Evolutionary conservation across 2,329 filamentous ascomycete genomes (phyloP), one percentile per base, ranked within the genome.

Genomic region (Dothideomycetidae sp.): DNA sequence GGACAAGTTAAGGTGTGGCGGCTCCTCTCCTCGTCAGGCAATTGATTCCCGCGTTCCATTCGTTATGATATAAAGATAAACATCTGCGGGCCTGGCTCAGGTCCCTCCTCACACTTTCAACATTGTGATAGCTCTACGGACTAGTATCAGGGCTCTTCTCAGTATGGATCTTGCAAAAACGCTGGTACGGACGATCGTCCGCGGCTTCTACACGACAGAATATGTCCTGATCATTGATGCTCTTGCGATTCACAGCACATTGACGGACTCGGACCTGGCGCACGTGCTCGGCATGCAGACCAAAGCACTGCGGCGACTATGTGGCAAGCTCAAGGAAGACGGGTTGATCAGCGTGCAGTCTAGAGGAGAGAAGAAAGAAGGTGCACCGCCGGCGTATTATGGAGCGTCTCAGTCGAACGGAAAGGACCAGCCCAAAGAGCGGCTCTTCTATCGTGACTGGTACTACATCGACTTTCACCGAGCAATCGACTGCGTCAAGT

Each of bases 401-500:
- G 21, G 21, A 7, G n/a, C 7, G 7, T n/a, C n/a, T n/a, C 36
- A 26, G 13, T 13, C 12, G 26, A 31, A 26, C 35, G 37, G 19
- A 18, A 41, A 38, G 23, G 38, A 40, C 30, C 40, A 48, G 39
- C 50, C 49, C 17, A 56, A 55, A 31, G 53, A 57, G 38, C 47
- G 56, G n/a, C 35, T 54, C 15, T 51, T 49, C 18, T 46, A 53
- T 54, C 75, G 83, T 50, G 93, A 88, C 44, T 98, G 93, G 68
- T 98, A 93, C 64, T 98, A 83, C 60, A 88, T 98, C 55, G 86
- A 94, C 56, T 92, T 92, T 53, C 83, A 90, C 42, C 81, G 83
- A 41, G 84, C 88, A 23, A 84, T 98, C 52, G 90, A 98, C 60
- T 84, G 83, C 33, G 92, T 93, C 61, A 98, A 98, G 59, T 98